Evolutionary conservation across 2,329 filamentous ascomycete species (phyloP).

Genomic region (Rutstroemia sp.): DNA sequence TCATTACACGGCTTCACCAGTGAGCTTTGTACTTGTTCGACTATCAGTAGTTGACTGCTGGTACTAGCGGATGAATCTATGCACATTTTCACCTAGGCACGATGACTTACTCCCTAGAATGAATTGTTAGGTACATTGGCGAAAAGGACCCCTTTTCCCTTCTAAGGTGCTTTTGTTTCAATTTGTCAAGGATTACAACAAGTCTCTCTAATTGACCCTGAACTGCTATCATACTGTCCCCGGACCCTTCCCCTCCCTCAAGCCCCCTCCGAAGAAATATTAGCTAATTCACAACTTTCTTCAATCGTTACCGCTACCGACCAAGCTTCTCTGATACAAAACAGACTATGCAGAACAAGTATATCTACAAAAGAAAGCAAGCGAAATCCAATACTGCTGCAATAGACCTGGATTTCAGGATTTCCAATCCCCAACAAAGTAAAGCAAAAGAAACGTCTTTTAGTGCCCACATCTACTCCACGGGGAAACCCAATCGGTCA

Average conservation of each 20-base stretch:
- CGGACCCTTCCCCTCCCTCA: background rate
- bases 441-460: background rate
- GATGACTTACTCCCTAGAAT: background rate
- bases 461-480: background rate
- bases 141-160: slow-evolving; percentile 1
- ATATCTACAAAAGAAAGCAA: slow-evolving; percentile 11
- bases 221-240: background rate
- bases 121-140: background rate
- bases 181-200: background rate
- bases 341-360: slow-evolving; percentile 7
- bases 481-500: background rate
- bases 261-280: background rate
- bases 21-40: no score
- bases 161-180: background rate
- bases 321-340: slow-evolving; percentile 3
- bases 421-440: background rate
- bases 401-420: background rate
- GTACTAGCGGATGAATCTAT: no score
- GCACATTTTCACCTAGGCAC: no score
- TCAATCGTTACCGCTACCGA: background rate
- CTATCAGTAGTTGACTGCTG: no score
- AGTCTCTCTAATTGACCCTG: background rate
- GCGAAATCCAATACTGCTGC: slow-evolving; percentile 7
- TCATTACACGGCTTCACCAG: no score
- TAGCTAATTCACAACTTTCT: slow-evolving; percentile 5